Conservation (phyloP, 2,329 filamentous ascomycete species). For the Monosporascus sp. region DNA sequence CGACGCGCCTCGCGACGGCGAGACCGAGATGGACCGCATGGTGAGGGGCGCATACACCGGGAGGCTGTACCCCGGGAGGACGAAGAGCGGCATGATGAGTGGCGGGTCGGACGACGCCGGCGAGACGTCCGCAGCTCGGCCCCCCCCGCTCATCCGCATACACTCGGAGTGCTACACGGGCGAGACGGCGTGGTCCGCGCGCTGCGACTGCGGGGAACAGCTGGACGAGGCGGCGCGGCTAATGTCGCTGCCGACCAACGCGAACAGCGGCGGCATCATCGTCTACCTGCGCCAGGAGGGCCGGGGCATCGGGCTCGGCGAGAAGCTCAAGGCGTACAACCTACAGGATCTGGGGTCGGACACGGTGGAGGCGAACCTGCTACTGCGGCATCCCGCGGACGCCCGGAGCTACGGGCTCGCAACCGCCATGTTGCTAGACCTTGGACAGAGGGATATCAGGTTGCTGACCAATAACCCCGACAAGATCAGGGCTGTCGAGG, state of each 20-base stretch:
- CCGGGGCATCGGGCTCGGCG: conserved; percentile 85
- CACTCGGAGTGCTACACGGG: conserved; percentile 98
- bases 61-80: conserved; percentile 77
- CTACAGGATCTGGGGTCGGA: conserved; percentile 95
- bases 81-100: conserved; percentile 59
- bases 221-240: conserved; percentile 91
- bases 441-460: conserved; percentile 72
- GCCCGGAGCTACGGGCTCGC: conserved; percentile 94
- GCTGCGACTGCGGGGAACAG: conserved; percentile 97
- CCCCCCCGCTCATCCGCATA: conserved; percentile 78
- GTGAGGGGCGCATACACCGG: conserved; percentile 91
- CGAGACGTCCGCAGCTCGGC: conserved; percentile 7
- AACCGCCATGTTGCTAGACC: conserved; percentile 85
- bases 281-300: conserved; percentile 95
- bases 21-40: conserved; percentile 87
- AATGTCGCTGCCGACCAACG: conserved; percentile 67
- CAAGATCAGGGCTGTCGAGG: conserved; percentile 91
- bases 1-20: conserved; percentile 65
- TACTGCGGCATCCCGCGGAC: conserved; percentile 88
- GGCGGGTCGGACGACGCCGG: conserved; percentile 19
- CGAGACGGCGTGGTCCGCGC: conserved; percentile 95
- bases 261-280: conserved; percentile 79
- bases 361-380: conserved; percentile 90
- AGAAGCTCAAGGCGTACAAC: conserved; percentile 98
- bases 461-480: conserved; percentile 96